Evolutionary conservation across 805 yeast genomes (phyloP).

Genomic region (Barnettozyma californica): DNA sequence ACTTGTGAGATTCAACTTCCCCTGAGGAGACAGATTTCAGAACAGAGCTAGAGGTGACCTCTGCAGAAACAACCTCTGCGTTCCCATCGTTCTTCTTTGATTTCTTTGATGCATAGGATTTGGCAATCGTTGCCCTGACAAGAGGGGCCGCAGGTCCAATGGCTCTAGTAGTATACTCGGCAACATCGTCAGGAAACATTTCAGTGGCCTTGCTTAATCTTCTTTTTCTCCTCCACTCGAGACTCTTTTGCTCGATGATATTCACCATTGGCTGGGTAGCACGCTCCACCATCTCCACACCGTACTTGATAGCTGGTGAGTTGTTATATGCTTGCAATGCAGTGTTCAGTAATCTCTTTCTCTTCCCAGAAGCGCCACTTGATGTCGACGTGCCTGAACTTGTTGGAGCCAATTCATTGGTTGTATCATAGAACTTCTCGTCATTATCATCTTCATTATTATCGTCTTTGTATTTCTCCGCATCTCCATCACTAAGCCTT

Average conservation of each 20-base stretch:
- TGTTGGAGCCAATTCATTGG: constrained; percentile 10
- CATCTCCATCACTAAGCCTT: not conserved
- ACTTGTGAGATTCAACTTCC: constrained; percentile 8
- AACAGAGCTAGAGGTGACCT: constrained; percentile 7
- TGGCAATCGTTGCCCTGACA: constrained; percentile 3
- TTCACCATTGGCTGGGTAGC: constrained; percentile 51
- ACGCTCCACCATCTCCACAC: constrained; percentile 54
- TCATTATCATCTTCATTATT: constrained; percentile 23
- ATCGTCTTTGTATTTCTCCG: not conserved
- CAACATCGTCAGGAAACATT: constrained; percentile 25
- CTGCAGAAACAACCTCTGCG: not conserved
- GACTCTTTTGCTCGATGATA: constrained; percentile 35
- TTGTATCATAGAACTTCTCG: constrained; percentile 40
- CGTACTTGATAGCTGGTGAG: constrained; percentile 47
- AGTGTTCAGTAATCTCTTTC: constrained; percentile 8
- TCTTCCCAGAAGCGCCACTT: not conserved
- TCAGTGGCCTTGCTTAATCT: constrained; percentile 25
- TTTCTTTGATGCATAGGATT: constrained; percentile 1
- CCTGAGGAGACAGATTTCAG: constrained; percentile 9
- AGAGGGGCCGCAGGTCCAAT: constrained; percentile 8
- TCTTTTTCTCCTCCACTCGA: constrained; percentile 35
- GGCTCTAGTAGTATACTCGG: constrained; percentile 7
- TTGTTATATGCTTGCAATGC: constrained; percentile 32
- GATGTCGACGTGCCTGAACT: not conserved
- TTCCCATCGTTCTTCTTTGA: not conserved